phyloP scores from a whole-genome alignment of 768 basidiomycete species.

The Suillus luteus region DNA sequence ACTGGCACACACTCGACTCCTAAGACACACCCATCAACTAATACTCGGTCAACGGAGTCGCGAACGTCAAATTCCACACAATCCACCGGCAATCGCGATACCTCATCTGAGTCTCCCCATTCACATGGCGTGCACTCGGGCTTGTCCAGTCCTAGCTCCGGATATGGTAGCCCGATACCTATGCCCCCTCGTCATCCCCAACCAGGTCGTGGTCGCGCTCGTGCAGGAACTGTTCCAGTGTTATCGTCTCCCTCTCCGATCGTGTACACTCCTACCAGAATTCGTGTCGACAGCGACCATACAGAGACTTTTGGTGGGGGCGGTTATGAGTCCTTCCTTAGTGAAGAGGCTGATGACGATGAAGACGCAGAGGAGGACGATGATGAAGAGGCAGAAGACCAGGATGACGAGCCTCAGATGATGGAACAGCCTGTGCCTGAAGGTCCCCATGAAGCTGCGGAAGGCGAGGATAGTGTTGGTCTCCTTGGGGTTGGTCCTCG shows the following conservation, averaged over 20 bases:
- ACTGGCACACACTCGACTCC: slow-evolving; percentile 43
- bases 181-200: slow-evolving; percentile 52
- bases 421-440: slow-evolving; percentile 50
- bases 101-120: slow-evolving; percentile 58
- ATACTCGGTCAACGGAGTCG: slow-evolving; percentile 42
- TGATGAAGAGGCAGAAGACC: slow-evolving; percentile 34
- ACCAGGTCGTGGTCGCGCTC: slow-evolving; percentile 38
- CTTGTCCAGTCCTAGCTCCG: slow-evolving; percentile 39
- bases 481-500: slow-evolving; percentile 53
- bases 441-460: slow-evolving; percentile 58
- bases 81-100: slow-evolving; percentile 63
- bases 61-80: slow-evolving; percentile 47
- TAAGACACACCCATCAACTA: slow-evolving; percentile 38
- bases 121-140: slow-evolving; percentile 45
- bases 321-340: slow-evolving; percentile 34
- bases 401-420: slow-evolving; percentile 38
- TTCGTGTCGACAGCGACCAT: slow-evolving; percentile 31
- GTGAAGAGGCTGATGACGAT: slow-evolving; percentile 30
- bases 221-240: slow-evolving; percentile 42
- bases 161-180: slow-evolving; percentile 40
- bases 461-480: slow-evolving; percentile 63
- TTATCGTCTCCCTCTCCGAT: slow-evolving; percentile 41
- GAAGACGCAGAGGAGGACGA: slow-evolving; percentile 30
- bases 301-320: slow-evolving; percentile 29
- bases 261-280: slow-evolving; percentile 29